These are phyloP conservation scores for Flaveria robusta DNA, from an alignment of 129 eudicot genomes.

Conservation along the genomic window DNA sequence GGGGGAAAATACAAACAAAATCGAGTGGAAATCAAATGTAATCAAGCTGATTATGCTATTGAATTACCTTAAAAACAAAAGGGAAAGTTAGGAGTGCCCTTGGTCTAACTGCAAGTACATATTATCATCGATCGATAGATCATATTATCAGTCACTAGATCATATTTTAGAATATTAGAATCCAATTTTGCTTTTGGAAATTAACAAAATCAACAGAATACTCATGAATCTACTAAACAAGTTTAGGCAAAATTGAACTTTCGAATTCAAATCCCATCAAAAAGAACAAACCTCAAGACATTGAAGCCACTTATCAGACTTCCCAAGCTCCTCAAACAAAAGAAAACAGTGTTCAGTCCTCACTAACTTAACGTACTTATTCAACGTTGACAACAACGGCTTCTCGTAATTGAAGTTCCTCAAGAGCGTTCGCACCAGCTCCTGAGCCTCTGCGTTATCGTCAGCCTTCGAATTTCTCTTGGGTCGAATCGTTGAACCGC, in stretches of 20 bases:
- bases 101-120: no score
- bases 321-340: slow-evolving; percentile 91
- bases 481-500: slow-evolving; percentile 30
- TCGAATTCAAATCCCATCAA: neutral
- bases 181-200: no score
- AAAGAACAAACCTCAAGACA: slow-evolving; percentile 43
- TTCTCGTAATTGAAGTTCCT: slow-evolving; percentile 31
- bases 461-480: slow-evolving; percentile 30
- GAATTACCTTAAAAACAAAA: no score
- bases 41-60: no score
- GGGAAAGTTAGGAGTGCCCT: no score
- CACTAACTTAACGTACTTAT: slow-evolving; percentile 68
- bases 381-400: slow-evolving; percentile 56
- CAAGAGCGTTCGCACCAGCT: slow-evolving; percentile 27
- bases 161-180: no score
- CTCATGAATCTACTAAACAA: neutral
- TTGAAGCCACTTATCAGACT: slow-evolving; percentile 79
- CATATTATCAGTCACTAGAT: no score
- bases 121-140: no score
- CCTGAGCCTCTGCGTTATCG: slow-evolving; percentile 35
- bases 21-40: no score
- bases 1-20: no score
- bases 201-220: neutral
- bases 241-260: neutral
- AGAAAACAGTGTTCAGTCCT: slow-evolving; percentile 91